Evolutionary conservation across 441 rosid genomes (phyloP).

Genomic region (Melastoma candidum): DNA sequence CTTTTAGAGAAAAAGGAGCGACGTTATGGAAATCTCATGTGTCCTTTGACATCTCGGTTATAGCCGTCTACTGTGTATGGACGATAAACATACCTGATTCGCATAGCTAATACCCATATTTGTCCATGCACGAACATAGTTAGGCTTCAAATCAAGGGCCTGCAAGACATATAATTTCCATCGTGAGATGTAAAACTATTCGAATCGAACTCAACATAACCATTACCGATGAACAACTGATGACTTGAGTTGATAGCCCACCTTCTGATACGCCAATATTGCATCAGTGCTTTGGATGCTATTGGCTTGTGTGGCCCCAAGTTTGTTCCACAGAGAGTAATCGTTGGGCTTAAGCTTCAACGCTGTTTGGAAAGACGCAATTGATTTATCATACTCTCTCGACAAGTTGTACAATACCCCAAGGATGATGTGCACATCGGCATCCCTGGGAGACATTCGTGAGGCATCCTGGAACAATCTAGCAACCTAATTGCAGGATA

Average conservation of each 20-base stretch:
- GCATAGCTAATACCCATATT: slow-evolving; percentile 99
- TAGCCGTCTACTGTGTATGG: too few species aligned
- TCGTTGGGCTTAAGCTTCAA: slow-evolving; percentile 87
- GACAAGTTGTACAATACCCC: slow-evolving; percentile 92
- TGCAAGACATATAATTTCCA: slow-evolving; percentile 15
- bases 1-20: too few species aligned
- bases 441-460: slow-evolving; percentile 82
- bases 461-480: slow-evolving; percentile 84
- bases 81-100: slow-evolving; percentile 53
- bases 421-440: slow-evolving; percentile 87
- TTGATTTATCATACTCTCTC: slow-evolving; percentile 84
- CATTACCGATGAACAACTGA: neutral
- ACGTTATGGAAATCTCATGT: too few species aligned
- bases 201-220: too few species aligned
- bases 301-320: slow-evolving; percentile 98
- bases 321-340: slow-evolving; percentile 99
- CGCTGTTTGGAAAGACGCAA: slow-evolving; percentile 72
- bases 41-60: too few species aligned
- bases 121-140: slow-evolving; percentile 99
- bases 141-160: slow-evolving; percentile 99
- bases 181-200: neutral
- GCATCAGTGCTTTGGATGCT: slow-evolving; percentile 98
- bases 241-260: slow-evolving; percentile 14
- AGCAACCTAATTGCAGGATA: slow-evolving; percentile 43
- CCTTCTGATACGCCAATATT: slow-evolving; percentile 92